Base-by-base conservation (phyloP, 495 filamentous ascomycete species). In the Thozetella sp. region DNA sequence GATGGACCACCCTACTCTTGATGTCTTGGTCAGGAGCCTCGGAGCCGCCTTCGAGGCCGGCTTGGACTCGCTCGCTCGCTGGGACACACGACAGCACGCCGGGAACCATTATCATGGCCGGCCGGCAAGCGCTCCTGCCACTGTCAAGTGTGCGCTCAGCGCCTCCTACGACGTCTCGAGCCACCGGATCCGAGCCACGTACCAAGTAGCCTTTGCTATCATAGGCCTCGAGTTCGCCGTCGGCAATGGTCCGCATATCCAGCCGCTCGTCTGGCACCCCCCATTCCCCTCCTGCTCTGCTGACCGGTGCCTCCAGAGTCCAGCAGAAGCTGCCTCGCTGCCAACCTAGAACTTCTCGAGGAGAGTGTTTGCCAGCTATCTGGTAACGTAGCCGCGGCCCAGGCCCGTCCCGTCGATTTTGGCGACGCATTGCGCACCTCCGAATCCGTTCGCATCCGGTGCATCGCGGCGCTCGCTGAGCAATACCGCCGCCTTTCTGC, bases 401-500 rank as follows among this genome's bases (percentile, higher is more conserved):
- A 66, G 3, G 40, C 52, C 15, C 61, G 63, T 9, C 63, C 72
- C n/a, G 62, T 71, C 58, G 60, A 56, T 24, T 61, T 76, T 25
- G 64, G 65, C 26, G 71, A 72, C 40, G 58, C 61, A 10, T 67
- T 72, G 10, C 58, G 66, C 13, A 61, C 62, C 15, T 75, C 72
- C 3, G 73, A 78, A 53, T 56, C 61, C 15, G 66, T 72, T 20
- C 71, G 73, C 11, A 34, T 70, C 23, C 60, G 59, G 23, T 66
- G 61, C 37, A 53, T 76, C 22, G 55, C 62, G 17, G 71, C 73
- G 3, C 60, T 78, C 22, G 63, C 71, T 19, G 63, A 68, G 1
- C 72, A 72, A 53, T 78, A 78, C 61, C 67, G 66, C 30, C 72
- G 72, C 3, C 60, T 72, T 30, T 71, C 72, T 15, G 60, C 66